These are phyloP conservation scores for Hypoxylon rubiginosum DNA, from an alignment of 2,329 filamentous ascomycete species.

Conservation along the genomic window DNA sequence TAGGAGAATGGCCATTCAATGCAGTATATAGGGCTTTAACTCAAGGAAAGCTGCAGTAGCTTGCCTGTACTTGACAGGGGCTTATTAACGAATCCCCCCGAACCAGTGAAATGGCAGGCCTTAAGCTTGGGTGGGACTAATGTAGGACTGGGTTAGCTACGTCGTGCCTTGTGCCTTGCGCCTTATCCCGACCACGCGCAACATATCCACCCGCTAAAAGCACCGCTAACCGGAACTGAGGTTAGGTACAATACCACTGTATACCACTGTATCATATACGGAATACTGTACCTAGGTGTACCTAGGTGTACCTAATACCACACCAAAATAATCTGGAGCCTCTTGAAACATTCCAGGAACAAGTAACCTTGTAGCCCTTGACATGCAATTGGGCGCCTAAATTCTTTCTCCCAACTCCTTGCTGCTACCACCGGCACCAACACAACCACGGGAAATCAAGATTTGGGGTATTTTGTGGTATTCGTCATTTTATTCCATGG, in stretches of 20 bases:
- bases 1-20: background rate
- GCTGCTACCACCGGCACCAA: background rate
- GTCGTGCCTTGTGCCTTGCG: conserved; percentile 37
- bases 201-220: background rate
- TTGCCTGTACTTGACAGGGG: conserved; percentile 11
- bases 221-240: background rate
- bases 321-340: conserved; percentile 25
- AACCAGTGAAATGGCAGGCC: conserved; percentile 27
- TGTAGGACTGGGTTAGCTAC: background rate
- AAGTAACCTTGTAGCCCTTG: conserved; percentile 19
- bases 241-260: background rate
- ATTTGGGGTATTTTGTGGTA: conserved; percentile 23
- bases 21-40: conserved; percentile 19
- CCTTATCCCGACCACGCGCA: conserved; percentile 23
- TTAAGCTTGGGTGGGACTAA: background rate
- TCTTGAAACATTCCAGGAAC: conserved; percentile 44
- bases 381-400: conserved; percentile 38
- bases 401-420: conserved; percentile 26
- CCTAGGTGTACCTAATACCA: background rate
- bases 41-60: conserved; percentile 36
- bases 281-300: background rate
- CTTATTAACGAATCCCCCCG: conserved; percentile 11
- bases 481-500: conserved; percentile 1
- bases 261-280: too few species aligned
- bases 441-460: conserved; percentile 32